phyloP scores from a whole-genome alignment of 345 rosid species.

The Leavenworthia alabamica region DNA sequence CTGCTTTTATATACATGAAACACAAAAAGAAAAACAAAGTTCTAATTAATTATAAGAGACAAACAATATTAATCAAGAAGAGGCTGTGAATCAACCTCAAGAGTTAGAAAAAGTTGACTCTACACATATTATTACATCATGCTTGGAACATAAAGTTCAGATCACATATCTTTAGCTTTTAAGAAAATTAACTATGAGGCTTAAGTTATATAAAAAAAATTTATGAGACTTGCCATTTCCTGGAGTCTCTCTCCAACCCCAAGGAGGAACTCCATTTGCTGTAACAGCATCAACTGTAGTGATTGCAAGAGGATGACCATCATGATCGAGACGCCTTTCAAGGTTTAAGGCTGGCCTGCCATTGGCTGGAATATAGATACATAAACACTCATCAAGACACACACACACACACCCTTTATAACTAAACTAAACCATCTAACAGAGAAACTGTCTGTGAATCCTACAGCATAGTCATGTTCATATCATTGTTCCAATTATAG shows the following conservation, averaged over 20 bases:
- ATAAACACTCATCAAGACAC: constrained; percentile 3
- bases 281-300: constrained; percentile 77
- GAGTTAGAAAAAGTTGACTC: not conserved
- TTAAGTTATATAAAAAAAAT: not conserved
- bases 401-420: not conserved
- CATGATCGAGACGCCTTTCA: constrained; percentile 92
- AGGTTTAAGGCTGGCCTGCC: constrained; percentile 82
- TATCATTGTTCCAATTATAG: not conserved
- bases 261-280: constrained; percentile 87
- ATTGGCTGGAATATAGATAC: constrained; percentile 49
- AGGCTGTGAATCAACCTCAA: not conserved
- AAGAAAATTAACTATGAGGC: not conserved
- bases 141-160: constrained; percentile 4
- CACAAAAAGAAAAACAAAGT: not conserved
- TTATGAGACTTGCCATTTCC: constrained; percentile 57
- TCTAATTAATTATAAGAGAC: not conserved
- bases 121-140: constrained; percentile 12
- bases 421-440: constrained; percentile 6
- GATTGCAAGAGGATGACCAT: constrained; percentile 92
- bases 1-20: constrained; percentile 32
- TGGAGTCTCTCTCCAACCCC: constrained; percentile 97
- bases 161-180: not conserved
- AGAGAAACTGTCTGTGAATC: not conserved
- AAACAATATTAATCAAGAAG: not conserved
- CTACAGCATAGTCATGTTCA: not conserved